Evolutionary conservation across 2,329 filamentous ascomycete genomes (phyloP), one percentile per base, ranked within the genome.

Genomic region (Phaeosphaeriaceae sp.): DNA sequence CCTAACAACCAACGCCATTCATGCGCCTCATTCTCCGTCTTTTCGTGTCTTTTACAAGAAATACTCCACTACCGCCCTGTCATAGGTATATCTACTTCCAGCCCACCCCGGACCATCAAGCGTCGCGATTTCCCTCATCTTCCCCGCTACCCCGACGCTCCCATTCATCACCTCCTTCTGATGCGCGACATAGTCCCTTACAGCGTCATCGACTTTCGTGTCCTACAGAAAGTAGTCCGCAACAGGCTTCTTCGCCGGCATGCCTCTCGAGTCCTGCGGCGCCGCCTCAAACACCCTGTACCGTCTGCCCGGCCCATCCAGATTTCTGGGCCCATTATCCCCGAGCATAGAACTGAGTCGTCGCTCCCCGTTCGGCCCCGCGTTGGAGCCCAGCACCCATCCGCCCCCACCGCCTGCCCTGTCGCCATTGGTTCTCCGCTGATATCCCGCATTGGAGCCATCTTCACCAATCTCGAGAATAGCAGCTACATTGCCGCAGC

Each of bases 231-330:
- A 99, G 82, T 98, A 99, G 80, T 98, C 94, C 15, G 93, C 93
- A 53, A 97, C 92, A 2, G 95, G 95, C 79, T 98, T 98, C 86
- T 99, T 99, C 2, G 95, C 95, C 58, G 95, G 95, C 95, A 99
- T 99, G 4, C 95, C 95, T 69, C 95, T 86, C 1, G 91, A 93
- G 77, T 98, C 95, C 80, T 99, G 95, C 52, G 95, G 93, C 53
- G 95, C 95, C 0, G 95, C 95, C 72, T 98, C 93, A 75, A 99
- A 99, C 10, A 99, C 94, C 36, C 94, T 84, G 79, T 99, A 99
- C 66, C 95, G 84, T 70, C 95, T 86, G 2, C 93, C 95, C 1
- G 95, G 95, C 1, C 93, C 93, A 57, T 80, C 77, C 45, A 81
- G 72, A 36, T 82, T 78, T 40, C 62, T 60, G 54, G 69, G 71